Percentiles rank a stretch among this genome's conserved stretches.
These are phyloP conservation scores for Trichothecium roseum DNA, from an alignment of 2,329 filamentous ascomycete genomes.

Conservation along the genomic window DNA sequence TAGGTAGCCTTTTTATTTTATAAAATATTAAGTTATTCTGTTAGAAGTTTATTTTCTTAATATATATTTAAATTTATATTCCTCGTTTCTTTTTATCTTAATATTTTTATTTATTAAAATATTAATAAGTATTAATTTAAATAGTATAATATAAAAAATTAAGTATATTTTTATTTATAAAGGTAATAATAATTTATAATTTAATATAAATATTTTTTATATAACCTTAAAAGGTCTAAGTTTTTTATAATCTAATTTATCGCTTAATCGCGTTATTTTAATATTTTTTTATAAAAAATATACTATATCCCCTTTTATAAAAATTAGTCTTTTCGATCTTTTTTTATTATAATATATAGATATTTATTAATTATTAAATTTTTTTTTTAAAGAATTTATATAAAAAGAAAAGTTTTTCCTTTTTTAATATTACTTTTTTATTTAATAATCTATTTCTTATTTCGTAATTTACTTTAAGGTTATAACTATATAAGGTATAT, in stretches of 20 bases:
- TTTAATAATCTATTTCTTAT: not conserved
- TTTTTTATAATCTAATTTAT: conserved; percentile 4
- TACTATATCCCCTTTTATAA: conserved; percentile 5
- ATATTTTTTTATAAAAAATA: conserved; percentile 6
- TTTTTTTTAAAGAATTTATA: not conserved
- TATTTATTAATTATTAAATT: conserved; percentile 1
- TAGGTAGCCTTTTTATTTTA: not conserved
- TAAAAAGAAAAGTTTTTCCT: too few relatives aligned
- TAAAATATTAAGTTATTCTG: not conserved
- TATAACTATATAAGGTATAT: too few relatives aligned
- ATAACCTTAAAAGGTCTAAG: too few relatives aligned
- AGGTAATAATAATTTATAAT: too few relatives aligned
- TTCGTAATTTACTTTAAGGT: not conserved
- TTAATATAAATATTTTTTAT: too few relatives aligned
- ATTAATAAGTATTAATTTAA: conserved; percentile 4
- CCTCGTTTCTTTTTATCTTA: not conserved
- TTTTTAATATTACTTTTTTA: not conserved
- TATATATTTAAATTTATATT: not conserved
- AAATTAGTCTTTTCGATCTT: conserved; percentile 4
- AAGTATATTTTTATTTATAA: too few relatives aligned
- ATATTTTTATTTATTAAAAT: conserved; percentile 2
- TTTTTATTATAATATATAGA: conserved; percentile 1
- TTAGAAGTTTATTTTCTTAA: not conserved
- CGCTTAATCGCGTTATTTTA: conserved; percentile 4
- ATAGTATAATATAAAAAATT: conserved; percentile 4